Evolutionary conservation across 371 early-diverging fungal genomes (phyloP), one percentile per base, ranked within the genome.

Genomic region (Funneliformis caledonium): DNA sequence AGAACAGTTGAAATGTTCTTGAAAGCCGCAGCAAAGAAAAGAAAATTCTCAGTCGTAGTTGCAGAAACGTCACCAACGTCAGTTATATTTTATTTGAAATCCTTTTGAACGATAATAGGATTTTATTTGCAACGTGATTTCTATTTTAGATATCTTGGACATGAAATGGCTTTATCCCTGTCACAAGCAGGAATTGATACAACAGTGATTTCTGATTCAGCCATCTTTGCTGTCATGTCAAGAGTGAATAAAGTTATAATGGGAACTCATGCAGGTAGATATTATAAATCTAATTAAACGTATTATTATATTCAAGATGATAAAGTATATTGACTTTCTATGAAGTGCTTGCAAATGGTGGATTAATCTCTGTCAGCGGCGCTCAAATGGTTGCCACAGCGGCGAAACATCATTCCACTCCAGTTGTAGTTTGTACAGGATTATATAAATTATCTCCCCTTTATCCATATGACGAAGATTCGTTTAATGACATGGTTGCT

Each of bases 171-270:
- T 10, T 84, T 86, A 60, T 86, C 90, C 6, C 89, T 98, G 65
- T 89, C 95, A 4, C 83, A 87, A 22, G 90, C 93, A 9, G 96
- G 96, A 4, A 96, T 98, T 79, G 97, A 97, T 76, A 94, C 96
- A 0, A 97, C 96, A 0, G 91, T 98, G 19, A 94, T 98, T 62
- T 91, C 96, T 5, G 98, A 98, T 82, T 91, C 97, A 8, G 97
- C 98, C 1, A 92, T 97, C 16, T 97, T 96, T 91, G 98, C 98
- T 4, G 93, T 97, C 77, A 98, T 98, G 98, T 94, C 98, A 68
- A 92, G 97, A 70, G 97, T 98, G 26, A 97, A 97, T 90, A 98
- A 97, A 86, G 97, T 98, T 43, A 96, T 98, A 42, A 84, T 98
- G 64, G 97, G 97, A 26, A 92, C 97, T 0, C 97, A 97, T 82